phyloP scores from a whole-genome alignment of 2,329 filamentous ascomycete genomes.

The Fusarium citri region DNA sequence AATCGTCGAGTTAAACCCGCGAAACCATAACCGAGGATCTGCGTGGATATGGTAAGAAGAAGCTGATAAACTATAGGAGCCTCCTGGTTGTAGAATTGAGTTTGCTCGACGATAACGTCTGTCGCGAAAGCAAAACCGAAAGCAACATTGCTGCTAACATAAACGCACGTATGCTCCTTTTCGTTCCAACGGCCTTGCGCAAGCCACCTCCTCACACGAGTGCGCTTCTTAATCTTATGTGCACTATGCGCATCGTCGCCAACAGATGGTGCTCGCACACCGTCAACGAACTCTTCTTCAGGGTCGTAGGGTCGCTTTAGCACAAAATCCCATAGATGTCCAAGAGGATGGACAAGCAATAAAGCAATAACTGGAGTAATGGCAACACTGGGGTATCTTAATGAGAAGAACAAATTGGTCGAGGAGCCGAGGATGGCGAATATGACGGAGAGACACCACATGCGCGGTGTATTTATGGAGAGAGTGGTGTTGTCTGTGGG shows the following conservation, averaged over 20 bases:
- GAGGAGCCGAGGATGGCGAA: constrained; percentile 86
- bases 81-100: constrained; percentile 87
- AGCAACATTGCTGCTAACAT: constrained; percentile 89
- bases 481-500: constrained; percentile 79
- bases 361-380: constrained; percentile 91
- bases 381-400: constrained; percentile 89
- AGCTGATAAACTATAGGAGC: constrained; percentile 82
- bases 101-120: constrained; percentile 91
- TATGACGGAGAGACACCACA: constrained; percentile 84
- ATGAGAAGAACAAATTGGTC: constrained; percentile 88
- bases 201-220: constrained; percentile 75
- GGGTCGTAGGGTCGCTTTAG: constrained; percentile 72
- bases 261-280: constrained; percentile 53
- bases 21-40: constrained; percentile 88
- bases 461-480: constrained; percentile 89
- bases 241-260: constrained; percentile 33
- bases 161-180: constrained; percentile 89
- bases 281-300: constrained; percentile 61
- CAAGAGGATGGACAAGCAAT: constrained; percentile 85
- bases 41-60: constrained; percentile 84
- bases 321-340: constrained; percentile 79
- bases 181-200: constrained; percentile 87
- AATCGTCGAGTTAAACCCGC: constrained; percentile 84
- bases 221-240: constrained; percentile 46
- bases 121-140: constrained; percentile 92